Evolutionary conservation across 2,329 filamentous ascomycete species (phyloP), one percentile per base, ranked within the genome.

Genomic region (Cytospora piceae): DNA sequence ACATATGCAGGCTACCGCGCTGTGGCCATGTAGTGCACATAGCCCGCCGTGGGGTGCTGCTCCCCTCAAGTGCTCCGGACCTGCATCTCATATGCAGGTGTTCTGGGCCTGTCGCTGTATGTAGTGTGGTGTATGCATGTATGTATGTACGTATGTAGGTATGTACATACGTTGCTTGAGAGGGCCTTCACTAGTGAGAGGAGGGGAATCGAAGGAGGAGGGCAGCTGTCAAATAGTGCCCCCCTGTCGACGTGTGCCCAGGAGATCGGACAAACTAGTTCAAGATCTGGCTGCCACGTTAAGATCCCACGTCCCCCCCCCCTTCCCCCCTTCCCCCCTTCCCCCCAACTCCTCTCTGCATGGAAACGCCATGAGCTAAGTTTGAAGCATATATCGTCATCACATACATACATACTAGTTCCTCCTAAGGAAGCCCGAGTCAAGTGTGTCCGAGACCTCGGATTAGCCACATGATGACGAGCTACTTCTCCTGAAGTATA

Each of bases 31-130:
- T 39, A 58, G 42, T 22, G 54, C 39, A 42, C 27, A 20, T 15
- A 37, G 34, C 34, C 34, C 34, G 12, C 34, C 34, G 12, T 37
- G 12, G 34, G 34, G 34, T 15, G 34, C 34, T 15, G 34, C 12
- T 4, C 12, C 53, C 34, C 22, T 56, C 39, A 29, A 29, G 27
- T 29, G 27, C 27, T 29, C 49, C 56, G 53, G 61, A 63, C 61
- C 61, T 63, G 53, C 61, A 39, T 51, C 39, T 62, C 27, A 51
- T n/a, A 39, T 57, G 53, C 59, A 42, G 8, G 34, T 15, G 34
- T 29, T 24, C 22, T 49, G n/a, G 46, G 46, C n/a, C 46, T 14
- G 46, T 42, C 39, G 39, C 15, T 24, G 46, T 24, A 29, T 29
- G 27, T 29, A 29, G 27, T 29, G 27, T 29, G 27, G 27, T 29